phyloP scores from a whole-genome alignment of 306 rosid species.

The Corylus avellana region DNA sequence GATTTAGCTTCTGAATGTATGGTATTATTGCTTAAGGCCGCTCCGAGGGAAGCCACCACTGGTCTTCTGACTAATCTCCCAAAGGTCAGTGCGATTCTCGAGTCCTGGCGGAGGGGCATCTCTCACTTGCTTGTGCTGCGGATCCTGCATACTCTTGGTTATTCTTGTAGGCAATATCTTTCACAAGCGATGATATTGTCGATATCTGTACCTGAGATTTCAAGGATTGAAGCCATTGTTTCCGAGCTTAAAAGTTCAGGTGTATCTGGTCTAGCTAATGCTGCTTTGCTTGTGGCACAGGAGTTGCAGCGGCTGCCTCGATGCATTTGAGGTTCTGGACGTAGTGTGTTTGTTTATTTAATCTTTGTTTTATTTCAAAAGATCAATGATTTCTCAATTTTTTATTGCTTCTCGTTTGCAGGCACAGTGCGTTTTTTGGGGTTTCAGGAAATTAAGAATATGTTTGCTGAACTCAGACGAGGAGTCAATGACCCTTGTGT shows the following conservation, averaged over 20 bases:
- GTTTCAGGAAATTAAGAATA: conserved; percentile 13
- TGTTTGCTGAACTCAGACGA: conserved; percentile 17
- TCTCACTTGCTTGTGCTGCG: conserved; percentile 60
- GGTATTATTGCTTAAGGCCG: conserved; percentile 71
- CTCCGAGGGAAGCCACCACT: conserved; percentile 95
- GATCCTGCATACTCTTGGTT: conserved; percentile 75
- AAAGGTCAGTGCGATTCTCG: conserved; percentile 66
- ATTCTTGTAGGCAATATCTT: conserved; percentile 83
- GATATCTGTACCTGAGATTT: conserved; percentile 70
- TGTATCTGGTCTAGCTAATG: conserved; percentile 56
- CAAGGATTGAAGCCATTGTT: conserved; percentile 68
- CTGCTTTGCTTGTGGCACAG: conserved; percentile 69
- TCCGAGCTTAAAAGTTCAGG: conserved; percentile 77
- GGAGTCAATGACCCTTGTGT: conserved; percentile 22
- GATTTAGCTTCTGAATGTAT: conserved; percentile 86
- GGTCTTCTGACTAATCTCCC: conserved; percentile 83
- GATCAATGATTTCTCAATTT: conserved; percentile 7
- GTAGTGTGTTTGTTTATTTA: conserved; percentile 24
- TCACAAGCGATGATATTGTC: conserved; percentile 88
- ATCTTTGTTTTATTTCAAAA: conserved; percentile 8
- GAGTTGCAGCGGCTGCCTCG: conserved; percentile 97
- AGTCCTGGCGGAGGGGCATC: conserved; percentile 65
- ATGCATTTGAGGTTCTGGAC: conserved; percentile 52
- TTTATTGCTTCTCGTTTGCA: conserved; percentile 31
- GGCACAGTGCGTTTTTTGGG: background rate